These are phyloP conservation scores for Phialophora tarda DNA, from an alignment of 2,329 filamentous ascomycete genomes.

Conservation along the genomic window DNA sequence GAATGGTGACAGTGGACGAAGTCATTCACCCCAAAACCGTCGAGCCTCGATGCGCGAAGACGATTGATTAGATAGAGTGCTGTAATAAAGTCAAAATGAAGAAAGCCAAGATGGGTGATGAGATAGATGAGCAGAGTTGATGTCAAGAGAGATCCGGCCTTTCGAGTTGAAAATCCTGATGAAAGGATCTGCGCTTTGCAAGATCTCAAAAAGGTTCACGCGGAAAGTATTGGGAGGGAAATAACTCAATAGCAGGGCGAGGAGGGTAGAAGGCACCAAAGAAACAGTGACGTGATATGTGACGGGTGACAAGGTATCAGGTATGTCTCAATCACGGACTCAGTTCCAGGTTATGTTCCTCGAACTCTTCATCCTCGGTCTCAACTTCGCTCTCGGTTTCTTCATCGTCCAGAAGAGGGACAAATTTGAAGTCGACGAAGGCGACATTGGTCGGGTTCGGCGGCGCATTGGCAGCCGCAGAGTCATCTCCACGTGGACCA, in stretches of 20 bases:
- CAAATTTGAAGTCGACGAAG: conserved; percentile 56
- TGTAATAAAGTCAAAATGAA: background rate
- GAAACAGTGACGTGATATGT: background rate
- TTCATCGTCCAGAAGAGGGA: conserved; percentile 53
- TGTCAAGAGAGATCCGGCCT: background rate
- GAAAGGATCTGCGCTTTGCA: background rate
- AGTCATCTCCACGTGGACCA: conserved; percentile 27
- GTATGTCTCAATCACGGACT: conserved; percentile 1
- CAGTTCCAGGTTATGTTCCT: conserved; percentile 10
- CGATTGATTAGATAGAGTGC: background rate
- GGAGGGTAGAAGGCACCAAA: background rate
- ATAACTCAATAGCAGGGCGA: background rate
- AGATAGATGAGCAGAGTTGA: background rate
- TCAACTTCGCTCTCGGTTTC: conserved; percentile 45
- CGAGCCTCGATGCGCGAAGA: background rate
- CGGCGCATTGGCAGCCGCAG: conserved; percentile 19
- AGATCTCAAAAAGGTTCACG: background rate
- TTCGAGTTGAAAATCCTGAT: background rate
- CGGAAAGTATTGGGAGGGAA: background rate
- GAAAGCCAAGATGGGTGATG: background rate
- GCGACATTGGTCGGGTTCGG: conserved; percentile 34
- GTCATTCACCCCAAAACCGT: background rate
- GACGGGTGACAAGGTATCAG: background rate
- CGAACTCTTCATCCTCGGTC: conserved; percentile 20
- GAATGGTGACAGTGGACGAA: background rate